Evolutionary conservation across 2,329 filamentous ascomycete genomes (phyloP), one percentile per base, ranked within the genome.

Genomic region (Westerdykella aurantiaca): DNA sequence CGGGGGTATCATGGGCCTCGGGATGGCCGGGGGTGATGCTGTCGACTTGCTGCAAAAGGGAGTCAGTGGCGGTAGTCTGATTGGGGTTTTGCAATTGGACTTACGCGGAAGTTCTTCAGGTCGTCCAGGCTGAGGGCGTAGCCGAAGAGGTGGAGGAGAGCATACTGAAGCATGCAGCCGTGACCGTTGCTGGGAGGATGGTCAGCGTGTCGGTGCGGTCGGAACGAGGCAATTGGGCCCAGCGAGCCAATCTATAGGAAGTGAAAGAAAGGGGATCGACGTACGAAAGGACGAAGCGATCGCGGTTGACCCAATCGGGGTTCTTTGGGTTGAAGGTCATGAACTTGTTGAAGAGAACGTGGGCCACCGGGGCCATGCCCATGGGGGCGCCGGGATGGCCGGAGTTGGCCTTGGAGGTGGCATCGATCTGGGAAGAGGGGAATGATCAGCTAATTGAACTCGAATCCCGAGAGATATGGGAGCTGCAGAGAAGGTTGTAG

Each of bases 241-340:
- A 35, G 16, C 3, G 5, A 13, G 33, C 33, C 9, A 35, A 4
- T 3, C 2, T 41, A 25, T 41, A 14, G 25, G 7, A 14, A 35
- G 6, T 10, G 23, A n/a, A 18, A 33, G 5, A 34, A 31, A 13
- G 35, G 21, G 18, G 34, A 14, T 2, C 23, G 31, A 85, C 90
- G 81, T 81, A 96, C 90, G 93, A 98, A 70, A 98, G 89, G 51
- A 98, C 89, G 68, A 98, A 98, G 72, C 93, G 86, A 75, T 98
- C 93, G 67, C 93, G 85, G 82, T 97, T 97, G 63, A 93, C 66
- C 90, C 90, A 98, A 55, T 88, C 79, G 61, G 93, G 88, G 82
- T 95, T 96, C 85, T 96, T 94, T 64, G 93, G 93, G 85, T 97
- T 98, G 82, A 96, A 98, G 71, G 76, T 94, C 88, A 98, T 88